Conservation (phyloP, 2,329 filamentous ascomycete genomes). For the Trichoderma harzianum region DNA sequence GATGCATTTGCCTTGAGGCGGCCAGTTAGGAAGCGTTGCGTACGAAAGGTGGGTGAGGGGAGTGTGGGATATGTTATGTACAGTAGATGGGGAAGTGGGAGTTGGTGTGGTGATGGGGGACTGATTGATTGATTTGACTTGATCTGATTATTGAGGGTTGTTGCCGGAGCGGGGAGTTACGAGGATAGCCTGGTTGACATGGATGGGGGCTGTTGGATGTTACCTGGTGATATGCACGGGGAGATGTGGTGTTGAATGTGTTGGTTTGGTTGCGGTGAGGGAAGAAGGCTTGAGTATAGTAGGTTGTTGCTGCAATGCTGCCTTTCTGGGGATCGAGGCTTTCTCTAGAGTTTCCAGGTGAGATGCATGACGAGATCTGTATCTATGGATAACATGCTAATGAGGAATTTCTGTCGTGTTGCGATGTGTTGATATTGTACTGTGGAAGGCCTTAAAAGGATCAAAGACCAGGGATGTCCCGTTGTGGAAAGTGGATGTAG, state of each 20-base stretch:
- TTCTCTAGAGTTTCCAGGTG: background rate
- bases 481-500: background rate
- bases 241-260: background rate
- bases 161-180: background rate
- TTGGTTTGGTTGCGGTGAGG: background rate
- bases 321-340: background rate
- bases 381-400: background rate
- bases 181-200: background rate
- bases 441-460: background rate
- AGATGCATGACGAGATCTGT: background rate
- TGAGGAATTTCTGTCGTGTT: background rate
- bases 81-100: background rate
- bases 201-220: background rate
- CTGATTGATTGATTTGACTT: background rate
- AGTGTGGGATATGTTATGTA: background rate
- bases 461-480: background rate
- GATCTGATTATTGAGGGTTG: background rate
- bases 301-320: background rate
- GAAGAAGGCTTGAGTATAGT: background rate
- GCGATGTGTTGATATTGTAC: background rate
- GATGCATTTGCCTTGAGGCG: background rate
- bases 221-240: background rate
- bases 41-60: background rate
- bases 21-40: background rate
- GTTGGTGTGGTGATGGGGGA: background rate